A percentile compares a stretch with the other conserved stretches of the same genome.
Conservation (phyloP, 257 asterid genomes). For the Ilex aquifolium region DNA sequence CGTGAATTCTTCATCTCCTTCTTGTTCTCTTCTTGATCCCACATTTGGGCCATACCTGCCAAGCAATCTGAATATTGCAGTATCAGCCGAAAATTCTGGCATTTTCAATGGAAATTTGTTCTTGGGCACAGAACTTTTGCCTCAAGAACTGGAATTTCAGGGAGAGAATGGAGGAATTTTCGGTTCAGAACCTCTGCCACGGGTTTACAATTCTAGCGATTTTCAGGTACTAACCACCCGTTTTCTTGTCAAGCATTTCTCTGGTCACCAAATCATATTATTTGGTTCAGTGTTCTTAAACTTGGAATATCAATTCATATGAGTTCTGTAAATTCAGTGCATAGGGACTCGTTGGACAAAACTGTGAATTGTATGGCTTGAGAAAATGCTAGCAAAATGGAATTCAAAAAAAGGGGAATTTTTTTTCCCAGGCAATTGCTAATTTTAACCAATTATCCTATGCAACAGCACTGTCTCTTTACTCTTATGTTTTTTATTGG, state of each 20-base stretch:
- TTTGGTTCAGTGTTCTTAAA: constrained; percentile 1
- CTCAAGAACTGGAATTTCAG: neutral
- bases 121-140: constrained; percentile 28
- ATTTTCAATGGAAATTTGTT: constrained; percentile 34
- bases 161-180: neutral
- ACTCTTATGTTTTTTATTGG: too few relatives aligned
- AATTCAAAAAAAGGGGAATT: too few relatives aligned
- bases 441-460: too few relatives aligned
- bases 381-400: too few relatives aligned
- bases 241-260: too few relatives aligned
- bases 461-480: too few relatives aligned
- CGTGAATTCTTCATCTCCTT: constrained; percentile 27
- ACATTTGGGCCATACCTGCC: constrained; percentile 37
- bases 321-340: constrained; percentile 24
- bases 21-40: constrained; percentile 47
- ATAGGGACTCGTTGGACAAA: neutral
- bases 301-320: neutral
- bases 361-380: neutral
- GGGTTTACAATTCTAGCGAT: neutral
- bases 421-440: too few relatives aligned
- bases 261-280: too few relatives aligned
- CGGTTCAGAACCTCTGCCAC: neutral
- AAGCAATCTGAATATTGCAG: constrained; percentile 30
- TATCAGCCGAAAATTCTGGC: constrained; percentile 43
- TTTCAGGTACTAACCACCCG: neutral